Evolutionary conservation across 305 asterid genomes (phyloP).

Genomic region (Euphrasia arctica): DNA sequence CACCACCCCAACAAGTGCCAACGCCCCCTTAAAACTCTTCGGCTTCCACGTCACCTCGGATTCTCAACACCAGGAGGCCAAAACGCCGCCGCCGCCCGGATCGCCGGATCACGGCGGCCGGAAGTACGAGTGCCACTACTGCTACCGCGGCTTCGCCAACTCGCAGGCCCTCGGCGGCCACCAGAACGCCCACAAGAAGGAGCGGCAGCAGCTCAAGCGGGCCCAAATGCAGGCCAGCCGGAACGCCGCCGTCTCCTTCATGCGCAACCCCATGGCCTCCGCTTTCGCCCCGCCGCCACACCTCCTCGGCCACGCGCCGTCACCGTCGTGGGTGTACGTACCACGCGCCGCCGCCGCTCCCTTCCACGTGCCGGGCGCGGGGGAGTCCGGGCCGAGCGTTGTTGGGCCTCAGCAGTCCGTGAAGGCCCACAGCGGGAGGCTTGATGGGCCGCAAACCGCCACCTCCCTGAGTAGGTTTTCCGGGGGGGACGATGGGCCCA

Average conservation of each 20-base stretch:
- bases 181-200: constrained; percentile 94
- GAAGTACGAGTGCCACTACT: constrained; percentile 90
- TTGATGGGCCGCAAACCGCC: constrained; percentile 45
- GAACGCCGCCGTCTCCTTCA: constrained; percentile 78
- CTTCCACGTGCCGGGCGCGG: constrained; percentile 56
- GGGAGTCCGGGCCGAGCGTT: constrained; percentile 34
- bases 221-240: constrained; percentile 84
- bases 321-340: constrained; percentile 69
- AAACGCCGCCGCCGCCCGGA: constrained; percentile 34
- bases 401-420: constrained; percentile 50
- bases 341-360: constrained; percentile 65
- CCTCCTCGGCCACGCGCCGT: constrained; percentile 45
- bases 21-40: constrained; percentile 62
- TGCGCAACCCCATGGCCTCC: constrained; percentile 78
- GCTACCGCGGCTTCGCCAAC: constrained; percentile 83
- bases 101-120: constrained; percentile 72
- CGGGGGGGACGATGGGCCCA: constrained; percentile 43
- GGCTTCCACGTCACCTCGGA: constrained; percentile 56
- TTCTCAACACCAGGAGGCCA: constrained; percentile 35
- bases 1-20: constrained; percentile 19
- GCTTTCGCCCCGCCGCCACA: constrained; percentile 83
- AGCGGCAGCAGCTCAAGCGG: constrained; percentile 81
- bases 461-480: constrained; percentile 74
- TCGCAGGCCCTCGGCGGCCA: constrained; percentile 94
- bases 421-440: constrained; percentile 47